Evolutionary conservation across 2,329 filamentous ascomycete species (phyloP).

Genomic region (Microsporum ferrugineum): DNA sequence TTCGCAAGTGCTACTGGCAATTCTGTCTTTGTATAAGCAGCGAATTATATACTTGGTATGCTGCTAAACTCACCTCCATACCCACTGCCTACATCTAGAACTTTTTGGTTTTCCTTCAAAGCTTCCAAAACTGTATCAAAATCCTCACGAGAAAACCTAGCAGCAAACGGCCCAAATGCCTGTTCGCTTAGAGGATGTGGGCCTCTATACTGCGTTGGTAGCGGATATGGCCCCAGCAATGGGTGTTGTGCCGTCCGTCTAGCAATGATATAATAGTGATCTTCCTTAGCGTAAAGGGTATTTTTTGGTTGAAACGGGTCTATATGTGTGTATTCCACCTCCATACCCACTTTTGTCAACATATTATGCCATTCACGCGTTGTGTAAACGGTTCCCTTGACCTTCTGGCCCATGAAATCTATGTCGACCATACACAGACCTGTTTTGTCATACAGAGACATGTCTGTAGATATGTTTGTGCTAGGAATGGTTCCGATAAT

Average conservation of each 20-base stretch:
- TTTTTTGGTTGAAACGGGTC: background rate
- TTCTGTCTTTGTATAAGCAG: background rate
- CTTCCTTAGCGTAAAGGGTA: background rate
- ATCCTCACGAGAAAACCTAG: background rate
- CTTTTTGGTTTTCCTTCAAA: background rate
- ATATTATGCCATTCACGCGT: background rate
- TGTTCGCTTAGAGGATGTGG: background rate
- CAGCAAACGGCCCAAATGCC: background rate
- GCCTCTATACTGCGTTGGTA: background rate
- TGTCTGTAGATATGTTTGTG: background rate
- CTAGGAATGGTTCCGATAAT: conserved; percentile 9
- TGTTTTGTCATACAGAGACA: background rate
- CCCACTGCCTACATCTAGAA: background rate
- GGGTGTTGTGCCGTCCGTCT: background rate
- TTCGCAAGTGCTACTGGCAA: background rate
- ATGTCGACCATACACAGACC: background rate
- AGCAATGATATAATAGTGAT: background rate
- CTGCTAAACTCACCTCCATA: background rate
- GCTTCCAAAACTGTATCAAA: background rate
- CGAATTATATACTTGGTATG: background rate
- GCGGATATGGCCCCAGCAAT: background rate
- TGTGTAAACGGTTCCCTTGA: background rate
- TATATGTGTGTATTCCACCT: background rate
- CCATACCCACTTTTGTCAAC: background rate
- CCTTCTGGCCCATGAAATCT: background rate